Evolutionary conservation across 345 rosid genomes (phyloP).

Genomic region (Punica granatum): DNA sequence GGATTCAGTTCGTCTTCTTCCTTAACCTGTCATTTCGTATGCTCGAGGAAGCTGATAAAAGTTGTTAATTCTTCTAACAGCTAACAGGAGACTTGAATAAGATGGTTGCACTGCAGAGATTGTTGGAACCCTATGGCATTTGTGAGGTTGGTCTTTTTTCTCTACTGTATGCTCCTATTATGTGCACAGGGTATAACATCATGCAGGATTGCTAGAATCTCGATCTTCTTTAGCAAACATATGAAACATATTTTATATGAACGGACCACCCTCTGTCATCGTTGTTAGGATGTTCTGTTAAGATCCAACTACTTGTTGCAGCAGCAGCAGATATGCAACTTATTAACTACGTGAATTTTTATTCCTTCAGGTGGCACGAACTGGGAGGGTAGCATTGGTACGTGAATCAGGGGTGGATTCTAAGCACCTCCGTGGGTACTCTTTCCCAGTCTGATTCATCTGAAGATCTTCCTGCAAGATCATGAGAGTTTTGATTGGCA

Average conservation of each 20-base stretch:
- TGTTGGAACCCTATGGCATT: slow-evolving; percentile 91
- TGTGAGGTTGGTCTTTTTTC: slow-evolving; percentile 64
- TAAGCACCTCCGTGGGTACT: slow-evolving; percentile 73
- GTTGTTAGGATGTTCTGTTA: background rate
- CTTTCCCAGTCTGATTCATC: slow-evolving; percentile 44
- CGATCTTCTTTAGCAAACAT: background rate
- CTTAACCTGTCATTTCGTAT: background rate
- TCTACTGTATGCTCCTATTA: background rate
- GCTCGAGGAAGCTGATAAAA: slow-evolving; percentile 10
- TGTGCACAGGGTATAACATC: too few relatives aligned
- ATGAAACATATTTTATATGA: background rate
- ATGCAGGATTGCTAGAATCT: too few relatives aligned
- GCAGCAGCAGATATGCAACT: background rate
- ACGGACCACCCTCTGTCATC: background rate
- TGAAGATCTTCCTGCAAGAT: background rate
- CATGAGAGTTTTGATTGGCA: background rate
- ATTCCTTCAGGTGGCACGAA: slow-evolving; percentile 68
- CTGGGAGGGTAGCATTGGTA: slow-evolving; percentile 78
- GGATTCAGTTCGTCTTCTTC: background rate
- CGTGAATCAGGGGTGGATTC: slow-evolving; percentile 95
- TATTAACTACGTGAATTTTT: background rate
- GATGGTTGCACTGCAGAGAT: slow-evolving; percentile 91
- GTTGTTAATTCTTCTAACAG: slow-evolving; percentile 27
- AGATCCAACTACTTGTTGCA: background rate
- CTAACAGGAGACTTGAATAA: slow-evolving; percentile 87